These are phyloP conservation scores for Psilocybe mexicana DNA, from an alignment of 1,284 basidiomycete genomes.

Conservation along the genomic window DNA sequence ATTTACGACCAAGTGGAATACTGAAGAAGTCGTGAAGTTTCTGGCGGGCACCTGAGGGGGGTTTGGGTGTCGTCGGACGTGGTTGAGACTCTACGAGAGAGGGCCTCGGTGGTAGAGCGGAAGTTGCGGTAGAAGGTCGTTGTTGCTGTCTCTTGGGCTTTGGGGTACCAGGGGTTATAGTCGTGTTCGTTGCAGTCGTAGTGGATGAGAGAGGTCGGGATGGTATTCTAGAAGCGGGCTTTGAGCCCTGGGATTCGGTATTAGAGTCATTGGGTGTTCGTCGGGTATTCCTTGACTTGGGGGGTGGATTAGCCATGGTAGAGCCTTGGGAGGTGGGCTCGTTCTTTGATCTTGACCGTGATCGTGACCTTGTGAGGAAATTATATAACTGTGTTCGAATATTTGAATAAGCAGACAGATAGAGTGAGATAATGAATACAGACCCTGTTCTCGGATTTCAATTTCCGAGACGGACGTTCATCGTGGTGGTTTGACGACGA, in stretches of 20 bases:
- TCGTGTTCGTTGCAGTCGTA: slow-evolving; percentile 58
- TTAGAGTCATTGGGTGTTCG: slow-evolving; percentile 19
- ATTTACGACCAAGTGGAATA: slow-evolving; percentile 43
- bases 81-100: slow-evolving; percentile 12
- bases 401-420: slow-evolving; percentile 10
- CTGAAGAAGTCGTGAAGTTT: slow-evolving; percentile 55
- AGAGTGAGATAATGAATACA: slow-evolving; percentile 17
- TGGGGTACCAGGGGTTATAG: slow-evolving; percentile 54
- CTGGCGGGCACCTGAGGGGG: slow-evolving; percentile 34
- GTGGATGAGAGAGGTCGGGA: slow-evolving; percentile 66
- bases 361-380: slow-evolving; percentile 53
- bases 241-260: slow-evolving; percentile 36
- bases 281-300: slow-evolving; percentile 16
- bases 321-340: slow-evolving; percentile 15
- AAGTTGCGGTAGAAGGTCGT: slow-evolving; percentile 1
- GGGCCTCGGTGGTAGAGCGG: slow-evolving; percentile 5
- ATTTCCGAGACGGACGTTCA: slow-evolving; percentile 38
- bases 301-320: slow-evolving; percentile 23
- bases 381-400: slow-evolving; percentile 42
- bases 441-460: slow-evolving; percentile 44
- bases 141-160: slow-evolving; percentile 34
- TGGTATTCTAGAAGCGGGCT: slow-evolving; percentile 49
- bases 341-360: slow-evolving; percentile 47
- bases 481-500: slow-evolving; percentile 22
- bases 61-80: slow-evolving; percentile 33